Evolutionary conservation across 2,329 filamentous ascomycete genomes (phyloP).

Genomic region (Hymenoscyphus infarciens): DNA sequence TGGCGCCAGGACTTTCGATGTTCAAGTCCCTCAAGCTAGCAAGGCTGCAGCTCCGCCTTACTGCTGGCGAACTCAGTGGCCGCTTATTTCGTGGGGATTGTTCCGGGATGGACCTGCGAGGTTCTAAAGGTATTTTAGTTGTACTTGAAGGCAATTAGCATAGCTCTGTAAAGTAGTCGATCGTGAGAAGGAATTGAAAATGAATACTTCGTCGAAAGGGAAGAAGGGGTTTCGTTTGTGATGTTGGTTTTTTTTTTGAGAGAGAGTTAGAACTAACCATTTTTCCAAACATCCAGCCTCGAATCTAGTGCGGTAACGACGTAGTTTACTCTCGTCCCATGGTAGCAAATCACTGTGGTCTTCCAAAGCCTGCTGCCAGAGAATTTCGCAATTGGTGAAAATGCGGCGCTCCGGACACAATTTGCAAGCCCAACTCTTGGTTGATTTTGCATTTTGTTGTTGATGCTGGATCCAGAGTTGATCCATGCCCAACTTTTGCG

Average conservation of each 20-base stretch:
- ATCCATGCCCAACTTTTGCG: constrained; percentile 10
- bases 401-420: constrained; percentile 20
- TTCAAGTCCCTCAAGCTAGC: constrained; percentile 25
- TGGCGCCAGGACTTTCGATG: constrained; percentile 5
- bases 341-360: constrained; percentile 15
- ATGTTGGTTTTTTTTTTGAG: no score
- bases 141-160: background rate
- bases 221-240: no score
- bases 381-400: constrained; percentile 14
- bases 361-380: constrained; percentile 23
- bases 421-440: constrained; percentile 21
- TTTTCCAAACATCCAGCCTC: background rate
- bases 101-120: background rate
- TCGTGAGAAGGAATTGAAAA: no score
- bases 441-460: constrained; percentile 20
- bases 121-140: background rate
- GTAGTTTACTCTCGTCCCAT: background rate
- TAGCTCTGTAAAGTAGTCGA: no score
- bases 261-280: background rate
- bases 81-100: constrained; percentile 17
- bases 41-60: constrained; percentile 16
- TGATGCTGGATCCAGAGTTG: constrained; percentile 26
- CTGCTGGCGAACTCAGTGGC: constrained; percentile 10
- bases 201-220: no score
- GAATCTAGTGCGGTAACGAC: background rate